Evolutionary conservation across 805 yeast species (phyloP), one percentile per base, ranked within the genome.

Genomic region (Kodamaea nitidulidarum): DNA sequence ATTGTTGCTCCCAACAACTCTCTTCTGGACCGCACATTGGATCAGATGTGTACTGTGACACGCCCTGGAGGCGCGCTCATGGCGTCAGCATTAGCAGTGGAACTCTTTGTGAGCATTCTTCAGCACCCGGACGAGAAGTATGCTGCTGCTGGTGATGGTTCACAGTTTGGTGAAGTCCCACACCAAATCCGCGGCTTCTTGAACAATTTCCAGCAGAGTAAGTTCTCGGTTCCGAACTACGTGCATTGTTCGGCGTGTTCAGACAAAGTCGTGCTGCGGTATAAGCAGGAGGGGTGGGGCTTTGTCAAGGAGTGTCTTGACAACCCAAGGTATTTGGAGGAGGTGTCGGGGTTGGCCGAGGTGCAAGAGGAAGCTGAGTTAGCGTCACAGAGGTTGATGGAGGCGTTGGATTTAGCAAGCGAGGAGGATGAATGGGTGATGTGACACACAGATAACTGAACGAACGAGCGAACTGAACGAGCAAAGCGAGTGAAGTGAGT

Each of bases 21-120:
- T 42, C 63, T 87, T n/a, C 72, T 86, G 0, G 95, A 88, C 53
- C 71, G 95, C 37, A 85, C 97, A 0, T 65, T 93, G 41, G 99
- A 93, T 61, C 98, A 93, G 60, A 93, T 93, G 97, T 93, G 99
- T 55, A 93, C 99, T 0, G 98, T 93, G 1, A 93, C 98, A 0
- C 70, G 98, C 29, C 98, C 99, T 0, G 98, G 99, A 0, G 90
- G 84, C 1, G 96, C 99, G 0, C 65, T 84, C 51, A 65, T 88
- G 61, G 97, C 98, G 0, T 76, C 95, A 0, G 78, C 96, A 0
- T 64, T 81, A 26, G 95, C 95, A 0, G 95, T 86, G 1, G 98
- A 93, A 56, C 61, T 93, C 4, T 54, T 88, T 44, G 84, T 85
- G 0, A 77, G 93, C 1, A 45, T 86, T 0, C 51, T 87, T 28